Evolutionary conservation across 495 filamentous ascomycete species (phyloP).

Genomic region (Elasticomyces elasticus): DNA sequence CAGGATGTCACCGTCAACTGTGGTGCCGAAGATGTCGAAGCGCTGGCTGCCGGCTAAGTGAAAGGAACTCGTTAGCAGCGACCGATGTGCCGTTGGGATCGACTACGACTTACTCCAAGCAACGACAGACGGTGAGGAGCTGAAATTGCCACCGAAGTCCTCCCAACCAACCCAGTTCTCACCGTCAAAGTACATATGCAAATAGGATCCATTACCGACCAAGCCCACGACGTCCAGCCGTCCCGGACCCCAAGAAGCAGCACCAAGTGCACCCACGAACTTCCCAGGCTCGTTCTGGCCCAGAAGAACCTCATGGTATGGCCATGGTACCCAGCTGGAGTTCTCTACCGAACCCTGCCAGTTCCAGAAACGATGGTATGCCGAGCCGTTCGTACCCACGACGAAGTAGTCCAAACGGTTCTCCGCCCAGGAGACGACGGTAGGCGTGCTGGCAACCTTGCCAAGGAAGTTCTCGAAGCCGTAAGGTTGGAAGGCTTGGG

Average conservation of each 20-base stretch:
- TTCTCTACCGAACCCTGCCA: constrained; percentile 11
- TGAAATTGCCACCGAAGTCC: constrained; percentile 21
- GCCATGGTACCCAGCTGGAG: not conserved
- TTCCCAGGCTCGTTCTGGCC: constrained; percentile 6
- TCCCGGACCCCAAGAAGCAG: constrained; percentile 16
- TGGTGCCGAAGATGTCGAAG: constrained; percentile 21
- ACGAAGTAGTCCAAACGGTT: constrained; percentile 8
- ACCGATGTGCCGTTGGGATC: not conserved
- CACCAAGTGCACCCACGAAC: constrained; percentile 14
- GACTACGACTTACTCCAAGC: constrained; percentile 24
- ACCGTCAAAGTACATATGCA: constrained; percentile 32
- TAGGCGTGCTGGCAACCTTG: not conserved
- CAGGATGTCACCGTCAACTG: not conserved
- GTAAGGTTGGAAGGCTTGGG: not conserved
- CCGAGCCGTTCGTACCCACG: not conserved
- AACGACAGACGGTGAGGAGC: constrained; percentile 15
- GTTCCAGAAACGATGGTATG: constrained; percentile 4
- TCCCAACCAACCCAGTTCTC: constrained; percentile 26
- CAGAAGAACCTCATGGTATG: constrained; percentile 22
- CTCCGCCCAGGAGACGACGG: not conserved
- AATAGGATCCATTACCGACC: constrained; percentile 18
- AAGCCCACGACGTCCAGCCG: constrained; percentile 31
- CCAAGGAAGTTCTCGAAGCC: constrained; percentile 6
- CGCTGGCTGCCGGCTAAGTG: constrained; percentile 18
- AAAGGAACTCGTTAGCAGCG: constrained; percentile 13